phyloP scores from a whole-genome alignment of 305 asterid species.

The Fraxinus paxiana region DNA sequence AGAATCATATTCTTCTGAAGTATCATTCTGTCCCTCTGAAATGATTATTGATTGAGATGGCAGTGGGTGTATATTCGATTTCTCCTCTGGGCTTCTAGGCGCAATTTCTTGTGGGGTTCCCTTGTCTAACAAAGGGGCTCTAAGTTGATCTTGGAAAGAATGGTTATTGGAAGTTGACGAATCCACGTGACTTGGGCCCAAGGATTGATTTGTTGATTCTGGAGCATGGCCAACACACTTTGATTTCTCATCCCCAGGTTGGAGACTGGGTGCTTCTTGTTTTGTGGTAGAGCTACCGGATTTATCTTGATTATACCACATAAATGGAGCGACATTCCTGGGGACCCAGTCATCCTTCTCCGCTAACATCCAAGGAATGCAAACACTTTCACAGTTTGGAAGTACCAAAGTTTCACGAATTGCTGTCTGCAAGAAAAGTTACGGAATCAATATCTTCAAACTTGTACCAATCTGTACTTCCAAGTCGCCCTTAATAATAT shows the following conservation, averaged over 20 bases:
- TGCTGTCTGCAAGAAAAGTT: constrained; percentile 56
- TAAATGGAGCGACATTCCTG: constrained; percentile 63
- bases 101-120: constrained; percentile 36
- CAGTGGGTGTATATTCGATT: constrained; percentile 1
- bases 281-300: constrained; percentile 34
- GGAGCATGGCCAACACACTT: constrained; percentile 20
- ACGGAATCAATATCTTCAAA: constrained; percentile 16
- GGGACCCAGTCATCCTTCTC: constrained; percentile 91
- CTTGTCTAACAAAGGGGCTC: constrained; percentile 42
- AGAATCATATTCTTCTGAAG: constrained; percentile 51
- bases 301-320: constrained; percentile 64
- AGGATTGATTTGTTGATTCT: constrained; percentile 27
- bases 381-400: constrained; percentile 67
- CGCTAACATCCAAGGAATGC: constrained; percentile 81
- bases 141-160: constrained; percentile 36
- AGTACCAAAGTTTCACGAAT: constrained; percentile 80
- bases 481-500: background rate
- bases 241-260: constrained; percentile 39
- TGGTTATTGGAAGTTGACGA: constrained; percentile 21
- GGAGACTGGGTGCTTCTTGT: constrained; percentile 41
- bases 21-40: constrained; percentile 34
- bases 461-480: constrained; percentile 5
- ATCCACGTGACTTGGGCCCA: constrained; percentile 30
- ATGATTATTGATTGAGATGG: constrained; percentile 35
- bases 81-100: constrained; percentile 32